Percentiles rank a stretch among this genome's conserved stretches.
Conservation (phyloP, 192 early-diverging fungal species). For the Phlyctochytrium arcticum region DNA sequence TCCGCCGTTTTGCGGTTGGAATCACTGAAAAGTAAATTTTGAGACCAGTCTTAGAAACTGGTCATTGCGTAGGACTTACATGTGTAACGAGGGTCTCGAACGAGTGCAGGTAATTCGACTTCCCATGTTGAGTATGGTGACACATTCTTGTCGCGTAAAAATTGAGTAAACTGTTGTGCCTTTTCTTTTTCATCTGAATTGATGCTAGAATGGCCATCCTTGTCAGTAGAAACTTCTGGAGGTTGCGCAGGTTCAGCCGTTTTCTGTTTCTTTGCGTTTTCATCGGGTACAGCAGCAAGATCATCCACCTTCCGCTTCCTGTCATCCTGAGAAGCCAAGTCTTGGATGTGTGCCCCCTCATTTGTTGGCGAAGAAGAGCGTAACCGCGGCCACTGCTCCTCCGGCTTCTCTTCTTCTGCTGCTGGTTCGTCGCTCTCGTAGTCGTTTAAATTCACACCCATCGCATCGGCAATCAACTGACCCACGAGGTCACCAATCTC, state of each 20-base stretch:
- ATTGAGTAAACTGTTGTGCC: constrained; percentile 19
- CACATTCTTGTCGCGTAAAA: constrained; percentile 66
- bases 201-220: background rate
- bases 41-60: too few species aligned
- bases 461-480: constrained; percentile 48
- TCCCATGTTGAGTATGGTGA: constrained; percentile 76
- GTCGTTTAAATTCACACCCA: constrained; percentile 32
- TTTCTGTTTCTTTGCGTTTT: constrained; percentile 9
- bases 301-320: constrained; percentile 12
- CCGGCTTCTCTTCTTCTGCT: constrained; percentile 13
- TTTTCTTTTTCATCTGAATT: background rate
- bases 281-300: background rate
- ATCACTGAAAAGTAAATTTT: constrained; percentile 26
- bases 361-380: too few species aligned
- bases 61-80: constrained; percentile 29
- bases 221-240: background rate
- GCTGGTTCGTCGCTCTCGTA: constrained; percentile 23
- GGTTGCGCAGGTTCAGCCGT: background rate
- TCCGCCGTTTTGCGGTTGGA: constrained; percentile 50
- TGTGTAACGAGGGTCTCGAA: constrained; percentile 57
- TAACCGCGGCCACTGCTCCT: too few species aligned
- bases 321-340: background rate
- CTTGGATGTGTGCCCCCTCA: constrained; percentile 29
- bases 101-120: constrained; percentile 63
- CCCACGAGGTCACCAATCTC: constrained; percentile 49